Evolutionary conservation across 129 eudicot species (phyloP), one percentile per base, ranked within the genome.

Genomic region (Lonicera japonica): DNA sequence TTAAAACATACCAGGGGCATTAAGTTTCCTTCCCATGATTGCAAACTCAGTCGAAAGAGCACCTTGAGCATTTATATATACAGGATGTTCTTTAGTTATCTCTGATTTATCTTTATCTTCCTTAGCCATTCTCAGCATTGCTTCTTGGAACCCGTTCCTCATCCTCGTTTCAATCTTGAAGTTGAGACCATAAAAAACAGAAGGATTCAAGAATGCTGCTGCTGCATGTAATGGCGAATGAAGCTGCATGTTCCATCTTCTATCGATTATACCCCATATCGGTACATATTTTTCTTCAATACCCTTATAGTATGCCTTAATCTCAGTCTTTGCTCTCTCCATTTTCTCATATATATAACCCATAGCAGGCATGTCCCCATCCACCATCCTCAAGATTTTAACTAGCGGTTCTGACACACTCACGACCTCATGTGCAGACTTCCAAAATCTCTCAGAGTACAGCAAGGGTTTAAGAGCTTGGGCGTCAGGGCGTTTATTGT

Each of bases 341-440:
- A 73, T 69, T 60, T 70, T 76, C 58, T 69, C 73, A 25, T 78
- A 74, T 13, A 79, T 59, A 63, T 79, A 69, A 19, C 79, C 84
- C 70, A 79, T 73, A 36, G 77, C 84, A 64, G 84, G 76, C 80
- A 79, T 70, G 67, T 79, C 84, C 34, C 84, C 79, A 40, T 79
- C 79, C 19, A 78, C 72, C 23, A 69, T 69, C 67, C 83, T 73
- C 7, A 78, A 68, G 20, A 78, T 64, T 70, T 78, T 78, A 36
- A 78, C 34, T 17, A 78, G 57, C 15, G 73, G 79, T 64, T 78
- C 79, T 25, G 76, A 69, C 20, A 78, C 66, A 56, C 70, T 73
- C 17, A 73, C 76, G 11, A 54, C 79, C 51, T 78, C 83, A 46
- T 39, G 65, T 34, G 73, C 79, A 54, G 73, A 78, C 55, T 66